Evolutionary conservation across 495 filamentous ascomycete genomes (phyloP).

Genomic region (Aspergillus baeticus): DNA sequence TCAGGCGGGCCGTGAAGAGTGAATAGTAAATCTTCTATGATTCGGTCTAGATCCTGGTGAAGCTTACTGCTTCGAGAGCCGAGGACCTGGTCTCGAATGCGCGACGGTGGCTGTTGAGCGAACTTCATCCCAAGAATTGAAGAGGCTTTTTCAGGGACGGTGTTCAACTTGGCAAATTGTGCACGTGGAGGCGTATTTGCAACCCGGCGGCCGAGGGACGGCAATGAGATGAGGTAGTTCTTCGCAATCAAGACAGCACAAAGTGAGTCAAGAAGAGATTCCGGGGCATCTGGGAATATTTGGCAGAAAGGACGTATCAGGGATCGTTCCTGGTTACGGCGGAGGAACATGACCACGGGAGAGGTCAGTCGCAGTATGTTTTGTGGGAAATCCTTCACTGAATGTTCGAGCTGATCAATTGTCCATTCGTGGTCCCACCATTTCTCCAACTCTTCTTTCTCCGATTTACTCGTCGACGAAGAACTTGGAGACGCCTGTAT

Average conservation of each 20-base stretch:
- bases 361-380: slow-evolving; percentile 46
- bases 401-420: slow-evolving; percentile 43
- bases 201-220: slow-evolving; percentile 26
- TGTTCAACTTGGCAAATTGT: slow-evolving; percentile 29
- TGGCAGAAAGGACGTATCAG: slow-evolving; percentile 48
- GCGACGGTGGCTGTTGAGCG: slow-evolving; percentile 26
- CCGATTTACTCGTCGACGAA: slow-evolving; percentile 28
- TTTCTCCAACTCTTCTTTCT: slow-evolving; percentile 35
- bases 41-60: slow-evolving; percentile 34
- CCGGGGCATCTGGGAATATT: slow-evolving; percentile 56
- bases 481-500: slow-evolving; percentile 24
- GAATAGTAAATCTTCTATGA: slow-evolving; percentile 43
- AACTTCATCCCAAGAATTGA: slow-evolving; percentile 36
- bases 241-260: slow-evolving; percentile 63
- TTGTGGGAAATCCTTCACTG: slow-evolving; percentile 41
- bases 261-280: slow-evolving; percentile 58
- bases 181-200: slow-evolving; percentile 20
- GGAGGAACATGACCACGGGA: slow-evolving; percentile 42
- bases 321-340: slow-evolving; percentile 38
- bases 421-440: slow-evolving; percentile 49
- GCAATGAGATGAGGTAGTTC: slow-evolving; percentile 54
- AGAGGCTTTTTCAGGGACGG: slow-evolving; percentile 38
- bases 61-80: slow-evolving; percentile 34
- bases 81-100: slow-evolving; percentile 32
- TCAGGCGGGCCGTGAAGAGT: slow-evolving; percentile 39